Percentiles rank a stretch among this genome's conserved stretches.
phyloP scores from a whole-genome alignment of 2,329 filamentous ascomycete species.

The Triangularia verruculosa region DNA sequence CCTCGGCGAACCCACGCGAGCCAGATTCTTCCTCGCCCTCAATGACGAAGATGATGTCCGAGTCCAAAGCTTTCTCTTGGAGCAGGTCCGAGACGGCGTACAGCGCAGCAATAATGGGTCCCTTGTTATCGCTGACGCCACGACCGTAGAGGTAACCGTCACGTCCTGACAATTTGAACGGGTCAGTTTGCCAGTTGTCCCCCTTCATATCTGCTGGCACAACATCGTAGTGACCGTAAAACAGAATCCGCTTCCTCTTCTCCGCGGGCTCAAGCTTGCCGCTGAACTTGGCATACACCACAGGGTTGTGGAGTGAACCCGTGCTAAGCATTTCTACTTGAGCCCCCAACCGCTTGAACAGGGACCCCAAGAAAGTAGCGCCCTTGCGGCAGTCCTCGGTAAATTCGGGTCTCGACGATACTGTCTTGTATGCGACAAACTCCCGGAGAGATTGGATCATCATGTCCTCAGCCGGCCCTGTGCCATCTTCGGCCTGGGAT shows the following conservation, averaged over 20 bases:
- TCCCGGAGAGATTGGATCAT: conserved; percentile 72
- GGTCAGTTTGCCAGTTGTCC: conserved; percentile 81
- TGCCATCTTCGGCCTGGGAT: conserved; percentile 36
- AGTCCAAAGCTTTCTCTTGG: conserved; percentile 76
- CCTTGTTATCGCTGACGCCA: conserved; percentile 97
- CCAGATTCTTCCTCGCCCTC: conserved; percentile 97
- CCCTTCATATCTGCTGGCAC: conserved; percentile 83
- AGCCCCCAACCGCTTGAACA: conserved; percentile 90
- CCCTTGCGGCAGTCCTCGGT: conserved; percentile 90
- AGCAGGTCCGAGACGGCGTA: conserved; percentile 90
- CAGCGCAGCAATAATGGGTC: conserved; percentile 87
- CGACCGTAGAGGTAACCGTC: conserved; percentile 94
- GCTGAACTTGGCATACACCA: conserved; percentile 87
- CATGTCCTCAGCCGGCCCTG: conserved; percentile 48
- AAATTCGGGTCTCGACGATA: conserved; percentile 82
- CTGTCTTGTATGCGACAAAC: conserved; percentile 87
- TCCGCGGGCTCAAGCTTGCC: conserved; percentile 66
- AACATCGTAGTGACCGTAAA: conserved; percentile 98
- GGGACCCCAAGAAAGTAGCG: conserved; percentile 81
- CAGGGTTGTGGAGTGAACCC: conserved; percentile 71
- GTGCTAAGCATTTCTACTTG: conserved; percentile 88
- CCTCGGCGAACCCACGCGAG: conserved; percentile 83
- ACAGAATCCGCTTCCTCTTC: conserved; percentile 80
- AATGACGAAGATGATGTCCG: conserved; percentile 90
- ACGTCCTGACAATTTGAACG: conserved; percentile 83